phyloP scores from a whole-genome alignment of 2,329 filamentous ascomycete species.

The Colletotrichum zoysiae region DNA sequence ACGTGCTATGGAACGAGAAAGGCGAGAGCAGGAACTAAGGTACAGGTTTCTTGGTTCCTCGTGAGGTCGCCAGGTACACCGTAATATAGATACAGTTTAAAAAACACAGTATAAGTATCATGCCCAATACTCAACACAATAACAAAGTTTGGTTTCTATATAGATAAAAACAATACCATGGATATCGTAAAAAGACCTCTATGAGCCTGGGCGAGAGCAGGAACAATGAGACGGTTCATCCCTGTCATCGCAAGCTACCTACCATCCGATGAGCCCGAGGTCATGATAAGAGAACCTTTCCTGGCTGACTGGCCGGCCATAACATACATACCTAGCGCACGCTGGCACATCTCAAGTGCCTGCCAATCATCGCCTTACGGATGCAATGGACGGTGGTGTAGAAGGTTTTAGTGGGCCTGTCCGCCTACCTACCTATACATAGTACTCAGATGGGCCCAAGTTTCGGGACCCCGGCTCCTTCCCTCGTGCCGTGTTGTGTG shows the following conservation, averaged over 20 bases:
- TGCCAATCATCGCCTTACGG: not conserved
- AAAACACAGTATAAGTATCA: no score
- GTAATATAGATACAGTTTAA: no score
- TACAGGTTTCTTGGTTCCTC: no score
- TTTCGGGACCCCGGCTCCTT: slow-evolving; percentile 36
- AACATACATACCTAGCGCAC: no score
- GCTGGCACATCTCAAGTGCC: slow-evolving; percentile 19
- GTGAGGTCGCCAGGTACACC: no score
- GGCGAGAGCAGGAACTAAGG: not conserved
- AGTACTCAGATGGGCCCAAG: slow-evolving; percentile 17
- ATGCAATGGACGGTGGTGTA: not conserved
- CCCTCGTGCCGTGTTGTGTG: slow-evolving; percentile 9
- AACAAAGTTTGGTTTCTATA: no score
- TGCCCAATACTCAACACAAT: no score
- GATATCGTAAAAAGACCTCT: no score
- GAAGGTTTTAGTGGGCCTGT: slow-evolving; percentile 17
- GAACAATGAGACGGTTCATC: not conserved
- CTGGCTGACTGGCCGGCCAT: not conserved
- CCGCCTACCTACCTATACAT: not conserved
- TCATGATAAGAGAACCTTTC: slow-evolving; percentile 14
- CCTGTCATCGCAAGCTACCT: slow-evolving; percentile 38
- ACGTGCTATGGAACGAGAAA: not conserved
- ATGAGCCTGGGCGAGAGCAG: no score
- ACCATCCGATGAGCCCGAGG: slow-evolving; percentile 38
- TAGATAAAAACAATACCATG: no score